A percentile compares a stretch with the other conserved stretches of the same genome.
These are phyloP conservation scores for Solanum pennellii DNA, from an alignment of 257 asterid genomes.

Conservation along the genomic window DNA sequence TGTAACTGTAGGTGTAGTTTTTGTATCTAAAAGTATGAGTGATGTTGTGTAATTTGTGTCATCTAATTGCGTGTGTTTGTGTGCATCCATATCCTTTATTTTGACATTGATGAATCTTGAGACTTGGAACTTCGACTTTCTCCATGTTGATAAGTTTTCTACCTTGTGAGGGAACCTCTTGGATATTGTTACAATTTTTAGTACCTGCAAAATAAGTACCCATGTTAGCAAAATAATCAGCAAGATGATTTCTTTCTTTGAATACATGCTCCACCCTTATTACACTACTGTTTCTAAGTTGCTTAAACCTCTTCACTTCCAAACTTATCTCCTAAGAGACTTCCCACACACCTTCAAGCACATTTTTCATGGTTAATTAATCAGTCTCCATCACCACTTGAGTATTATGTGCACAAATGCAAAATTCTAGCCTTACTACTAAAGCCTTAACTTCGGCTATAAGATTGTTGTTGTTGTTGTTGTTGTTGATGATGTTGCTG, in stretches of 20 bases:
- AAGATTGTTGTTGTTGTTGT: no score
- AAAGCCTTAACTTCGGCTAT: not conserved
- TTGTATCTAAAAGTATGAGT: not conserved
- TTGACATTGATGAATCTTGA: not conserved
- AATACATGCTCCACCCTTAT: not conserved
- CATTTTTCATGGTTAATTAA: not conserved
- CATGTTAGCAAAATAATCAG: not conserved
- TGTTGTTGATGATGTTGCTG: no score
- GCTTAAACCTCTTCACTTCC: not conserved
- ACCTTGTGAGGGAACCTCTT: not conserved
- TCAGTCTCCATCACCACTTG: not conserved
- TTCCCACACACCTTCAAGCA: not conserved
- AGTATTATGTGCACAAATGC: not conserved
- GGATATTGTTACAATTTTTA: no score
- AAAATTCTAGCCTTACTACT: not conserved
- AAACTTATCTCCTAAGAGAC: not conserved
- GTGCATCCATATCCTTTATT: not conserved
- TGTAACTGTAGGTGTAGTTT: not conserved
- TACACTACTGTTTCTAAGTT: not conserved
- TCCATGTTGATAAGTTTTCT: not conserved
- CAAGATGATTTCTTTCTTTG: not conserved
- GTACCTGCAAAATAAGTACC: not conserved
- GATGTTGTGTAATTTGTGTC: not conserved
- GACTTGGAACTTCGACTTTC: not conserved
- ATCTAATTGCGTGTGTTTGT: not conserved